Percentiles rank a stretch among this genome's conserved stretches.
Conservation (phyloP, 1,284 basidiomycete genomes). For the Prillingera fragicola region DNA sequence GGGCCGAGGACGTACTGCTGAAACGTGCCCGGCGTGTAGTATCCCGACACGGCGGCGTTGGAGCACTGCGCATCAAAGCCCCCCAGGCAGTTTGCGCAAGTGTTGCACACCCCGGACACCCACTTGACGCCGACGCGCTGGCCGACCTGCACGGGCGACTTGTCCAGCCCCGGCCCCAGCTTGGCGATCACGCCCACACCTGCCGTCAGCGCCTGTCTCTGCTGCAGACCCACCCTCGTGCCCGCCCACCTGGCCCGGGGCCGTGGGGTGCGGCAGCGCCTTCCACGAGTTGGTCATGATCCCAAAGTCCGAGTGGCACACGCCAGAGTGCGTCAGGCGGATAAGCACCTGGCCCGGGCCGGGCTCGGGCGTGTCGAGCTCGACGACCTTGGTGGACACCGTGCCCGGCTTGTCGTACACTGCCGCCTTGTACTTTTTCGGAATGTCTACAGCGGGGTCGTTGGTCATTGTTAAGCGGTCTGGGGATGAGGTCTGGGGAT, state of each 20-base stretch:
- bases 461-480: too few species aligned
- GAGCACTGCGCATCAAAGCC: slow-evolving; percentile 9
- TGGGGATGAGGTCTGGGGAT: too few species aligned
- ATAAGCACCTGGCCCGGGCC: slow-evolving; percentile 12
- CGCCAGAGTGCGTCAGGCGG: slow-evolving; percentile 14
- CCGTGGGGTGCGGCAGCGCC: slow-evolving; percentile 8
- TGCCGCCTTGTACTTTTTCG: slow-evolving; percentile 15
- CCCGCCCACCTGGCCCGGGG: slow-evolving; percentile 12
- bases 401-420: slow-evolving; percentile 15
- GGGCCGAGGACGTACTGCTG: slow-evolving; percentile 57
- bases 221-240: slow-evolving; percentile 10
- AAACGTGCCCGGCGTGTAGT: slow-evolving; percentile 68
- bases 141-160: slow-evolving; percentile 15
- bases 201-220: neutral
- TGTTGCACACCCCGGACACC: slow-evolving; percentile 7
- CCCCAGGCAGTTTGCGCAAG: slow-evolving; percentile 7
- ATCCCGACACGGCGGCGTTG: slow-evolving; percentile 8
- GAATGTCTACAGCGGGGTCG: too few species aligned
- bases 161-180: slow-evolving; percentile 11
- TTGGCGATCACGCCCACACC: slow-evolving; percentile 13
- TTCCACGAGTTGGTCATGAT: slow-evolving; percentile 15
- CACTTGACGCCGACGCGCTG: slow-evolving; percentile 17
- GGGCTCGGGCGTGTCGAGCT: slow-evolving; percentile 15
- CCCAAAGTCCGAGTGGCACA: slow-evolving; percentile 14
- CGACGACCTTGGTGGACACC: slow-evolving; percentile 12